Evolutionary conservation across 2,329 filamentous ascomycete genomes (phyloP), one percentile per base, ranked within the genome.

Genomic region (Neopestalotiopsis rosae): DNA sequence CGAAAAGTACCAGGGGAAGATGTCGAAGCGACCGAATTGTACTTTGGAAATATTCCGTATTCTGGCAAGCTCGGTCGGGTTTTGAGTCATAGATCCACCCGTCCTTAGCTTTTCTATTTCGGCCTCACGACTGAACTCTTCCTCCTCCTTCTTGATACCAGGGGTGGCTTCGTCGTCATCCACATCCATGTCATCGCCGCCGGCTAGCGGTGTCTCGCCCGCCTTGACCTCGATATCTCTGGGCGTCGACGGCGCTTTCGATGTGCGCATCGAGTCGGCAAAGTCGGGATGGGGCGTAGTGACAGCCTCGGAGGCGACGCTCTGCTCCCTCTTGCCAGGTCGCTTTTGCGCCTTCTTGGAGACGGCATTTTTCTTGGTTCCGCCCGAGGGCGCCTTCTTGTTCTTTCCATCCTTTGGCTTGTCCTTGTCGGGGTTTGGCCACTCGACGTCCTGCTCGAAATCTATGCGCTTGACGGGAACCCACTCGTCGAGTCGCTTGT

Each of bases 1-100:
- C 5, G 94, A 97, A 83, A 99, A 99, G 81, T 99, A 99, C 96
- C 96, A 99, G 0, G 96, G 96, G 79, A 97, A 97, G 58, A 99
- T 89, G 76, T 98, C 94, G 78, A 91, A 92, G 74, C 91, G 90
- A 59, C 96, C 97, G 86, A 99, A 98, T 79, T 98, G 95, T 3
- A 99, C 91, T 73, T 92, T 95, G 67, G 93, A 94, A 73, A 99
- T 90, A 78, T 99, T 99, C 76, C 96, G 92, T 67, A 99, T 97
- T 66, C 97, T 92, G 30, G 95, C 95, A 70, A 99, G 94, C 78
- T 99, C 97, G 13, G 95, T 94, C 68, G 97, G 96, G 73, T 98
- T 98, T 79, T 99, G 97, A 12, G 97, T 99, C 96, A 99, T 98
- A 70, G 94, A 98, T 40, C 96, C 97, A 30, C 94, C 93, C 3